Conservation (phyloP, 257 asterid genomes). For the Rhazya stricta region DNA sequence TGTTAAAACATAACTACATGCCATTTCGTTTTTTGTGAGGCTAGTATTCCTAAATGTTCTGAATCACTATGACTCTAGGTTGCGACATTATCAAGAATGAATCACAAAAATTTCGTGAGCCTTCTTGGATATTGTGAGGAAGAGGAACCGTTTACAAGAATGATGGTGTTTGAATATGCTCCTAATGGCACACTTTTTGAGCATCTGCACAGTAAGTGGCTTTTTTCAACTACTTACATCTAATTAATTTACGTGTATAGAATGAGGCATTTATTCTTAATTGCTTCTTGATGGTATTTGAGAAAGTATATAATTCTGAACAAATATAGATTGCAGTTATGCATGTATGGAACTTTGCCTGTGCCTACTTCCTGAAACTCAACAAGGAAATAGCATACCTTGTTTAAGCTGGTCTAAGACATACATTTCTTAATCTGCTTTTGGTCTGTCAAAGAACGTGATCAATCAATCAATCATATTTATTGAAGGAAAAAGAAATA, state of each 20-base stretch:
- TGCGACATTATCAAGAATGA: slow-evolving; percentile 69
- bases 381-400: not conserved
- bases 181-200: slow-evolving; percentile 93
- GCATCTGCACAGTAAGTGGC: slow-evolving; percentile 78
- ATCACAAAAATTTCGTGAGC: slow-evolving; percentile 79
- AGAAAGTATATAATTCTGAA: not conserved
- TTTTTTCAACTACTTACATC: not conserved
- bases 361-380: not conserved
- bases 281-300: not conserved
- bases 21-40: slow-evolving; percentile 1
- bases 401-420: not conserved
- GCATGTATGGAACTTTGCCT: too few species aligned
- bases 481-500: not conserved
- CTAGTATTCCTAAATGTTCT: slow-evolving; percentile 8
- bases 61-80: slow-evolving; percentile 43
- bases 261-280: not conserved
- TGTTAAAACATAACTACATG: not conserved
- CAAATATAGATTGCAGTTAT: not conserved
- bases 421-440: not conserved
- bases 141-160: slow-evolving; percentile 77
- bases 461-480: not conserved
- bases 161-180: slow-evolving; percentile 92
- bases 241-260: not conserved
- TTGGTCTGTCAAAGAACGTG: not conserved
- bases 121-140: slow-evolving; percentile 82